Conservation (phyloP, 768 basidiomycete species). For the Tylopilus plumbeoviolaceoides region DNA sequence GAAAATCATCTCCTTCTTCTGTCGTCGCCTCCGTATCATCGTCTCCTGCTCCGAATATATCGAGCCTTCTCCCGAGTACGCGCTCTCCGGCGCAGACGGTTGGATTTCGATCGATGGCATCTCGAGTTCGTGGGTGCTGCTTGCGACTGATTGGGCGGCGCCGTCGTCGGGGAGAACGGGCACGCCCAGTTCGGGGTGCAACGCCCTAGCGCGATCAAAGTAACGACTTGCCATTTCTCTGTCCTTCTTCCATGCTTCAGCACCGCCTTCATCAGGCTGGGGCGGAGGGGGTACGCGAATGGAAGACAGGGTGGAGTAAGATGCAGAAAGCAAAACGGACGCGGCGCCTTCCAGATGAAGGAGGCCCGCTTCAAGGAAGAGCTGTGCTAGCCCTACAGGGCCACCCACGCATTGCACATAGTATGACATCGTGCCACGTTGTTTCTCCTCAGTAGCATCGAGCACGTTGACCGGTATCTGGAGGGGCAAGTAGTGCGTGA, state of each 20-base stretch:
- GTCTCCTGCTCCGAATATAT: slow-evolving; percentile 28
- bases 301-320: slow-evolving; percentile 74
- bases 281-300: slow-evolving; percentile 60
- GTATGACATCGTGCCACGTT: slow-evolving; percentile 55
- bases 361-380: slow-evolving; percentile 75
- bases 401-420: slow-evolving; percentile 68
- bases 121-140: slow-evolving; percentile 43
- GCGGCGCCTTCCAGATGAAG: slow-evolving; percentile 81
- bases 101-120: slow-evolving; percentile 66
- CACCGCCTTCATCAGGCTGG: slow-evolving; percentile 51
- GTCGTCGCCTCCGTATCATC: slow-evolving; percentile 44
- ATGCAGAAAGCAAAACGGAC: slow-evolving; percentile 63
- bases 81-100: slow-evolving; percentile 23
- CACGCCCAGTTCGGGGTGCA: slow-evolving; percentile 64
- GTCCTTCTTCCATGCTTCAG: slow-evolving; percentile 72
- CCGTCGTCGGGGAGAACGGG: slow-evolving; percentile 57
- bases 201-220: slow-evolving; percentile 62
- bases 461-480: slow-evolving; percentile 39
- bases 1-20: slow-evolving; percentile 51
- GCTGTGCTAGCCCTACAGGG: slow-evolving; percentile 58
- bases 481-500: slow-evolving; percentile 66
- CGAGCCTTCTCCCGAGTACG: slow-evolving; percentile 26
- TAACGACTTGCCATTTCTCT: slow-evolving; percentile 65
- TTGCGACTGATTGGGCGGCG: slow-evolving; percentile 23
- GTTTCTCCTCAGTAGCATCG: slow-evolving; percentile 34